Base-by-base conservation (phyloP, 1,284 basidiomycete species). In the Cutaneotrichosporon curvatum region DNA sequence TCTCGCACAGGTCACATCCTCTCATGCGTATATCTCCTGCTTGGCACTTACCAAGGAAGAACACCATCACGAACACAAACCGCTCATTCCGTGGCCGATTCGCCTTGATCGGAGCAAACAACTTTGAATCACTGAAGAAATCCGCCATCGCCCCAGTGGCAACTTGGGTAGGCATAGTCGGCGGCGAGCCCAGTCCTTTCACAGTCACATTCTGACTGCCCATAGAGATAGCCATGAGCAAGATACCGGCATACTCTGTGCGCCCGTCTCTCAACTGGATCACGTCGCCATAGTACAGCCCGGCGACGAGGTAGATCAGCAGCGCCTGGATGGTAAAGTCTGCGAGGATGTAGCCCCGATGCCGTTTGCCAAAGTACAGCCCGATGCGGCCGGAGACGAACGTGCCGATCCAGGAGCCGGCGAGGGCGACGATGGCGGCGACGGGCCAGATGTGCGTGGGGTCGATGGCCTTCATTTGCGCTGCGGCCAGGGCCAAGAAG, bases 81-180 rank as follows among this genome's bases (percentile, higher is more conserved):
- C 43, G 33, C 35, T 45, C 43, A 30, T 45, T 38, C 15, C 43
- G 34, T n/a, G 19, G 22, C 30, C 22, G 19, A 18, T 39, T 39
- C 23, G 36, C 37, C 14, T 16, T 19, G 6, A 36, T 4, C 23
- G 23, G 40, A 20, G 23, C 37, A 39, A 48, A 43, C 8, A 48
- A 23, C 3, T 34, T 42, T 3, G 47, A 41, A 30, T 48, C 47
- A 32, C 20, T 31, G 19, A 48, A 42, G 9, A 48, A 38, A 28
- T 48, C 47, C 14, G 47, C 42, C 47, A 48, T 48, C 21, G 40
- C 47, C 20, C 47, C 47, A 0, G 47, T 48, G n/a, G 47, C 47
- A 12, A 48, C 47, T 15, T 42, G 40, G 7, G 47, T 48, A 6
- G 40, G 40, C 16, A 48, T 48, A 14, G 40, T 48, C 8, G 41